phyloP scores from a whole-genome alignment of 2,329 filamentous ascomycete species.

The Cladosporium sp. region DNA sequence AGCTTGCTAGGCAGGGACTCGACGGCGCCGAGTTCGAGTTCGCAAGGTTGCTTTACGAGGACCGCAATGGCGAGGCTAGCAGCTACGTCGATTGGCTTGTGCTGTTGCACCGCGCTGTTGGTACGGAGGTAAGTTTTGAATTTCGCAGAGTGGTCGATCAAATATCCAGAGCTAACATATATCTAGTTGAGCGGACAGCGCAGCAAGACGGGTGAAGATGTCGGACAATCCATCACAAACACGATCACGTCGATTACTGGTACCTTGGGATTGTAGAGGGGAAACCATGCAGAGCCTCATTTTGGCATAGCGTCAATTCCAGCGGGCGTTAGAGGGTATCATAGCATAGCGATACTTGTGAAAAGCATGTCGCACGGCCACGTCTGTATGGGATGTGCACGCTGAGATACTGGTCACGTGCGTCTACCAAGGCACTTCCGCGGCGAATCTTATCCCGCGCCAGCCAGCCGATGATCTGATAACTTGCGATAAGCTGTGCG shows the following conservation, averaged over 20 bases:
- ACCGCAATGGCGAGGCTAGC: slow-evolving; percentile 95
- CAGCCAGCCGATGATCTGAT: slow-evolving; percentile 4
- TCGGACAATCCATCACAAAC: slow-evolving; percentile 28
- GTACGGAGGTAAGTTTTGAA: slow-evolving; percentile 65
- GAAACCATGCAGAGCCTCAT: neutral
- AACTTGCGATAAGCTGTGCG: slow-evolving; percentile 10
- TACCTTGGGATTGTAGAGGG: slow-evolving; percentile 16
- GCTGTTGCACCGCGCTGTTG: slow-evolving; percentile 88
- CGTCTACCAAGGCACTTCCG: neutral
- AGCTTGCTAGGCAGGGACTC: slow-evolving; percentile 86
- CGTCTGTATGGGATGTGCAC: neutral
- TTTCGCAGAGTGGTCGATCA: fast-evolving
- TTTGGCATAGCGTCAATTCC: slow-evolving; percentile 1
- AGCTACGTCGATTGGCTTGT: slow-evolving; percentile 99
- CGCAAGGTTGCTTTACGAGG: slow-evolving; percentile 84
- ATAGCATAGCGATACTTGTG: slow-evolving; percentile 4
- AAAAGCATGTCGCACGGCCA: neutral
- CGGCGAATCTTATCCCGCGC: neutral
- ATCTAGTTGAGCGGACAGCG: slow-evolving; percentile 34
- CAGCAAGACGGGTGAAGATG: slow-evolving; percentile 30
- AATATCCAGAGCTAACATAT: slow-evolving; percentile 21
- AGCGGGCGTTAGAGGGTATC: slow-evolving; percentile 6
- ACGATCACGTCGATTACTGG: slow-evolving; percentile 35
- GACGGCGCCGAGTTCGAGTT: slow-evolving; percentile 98
- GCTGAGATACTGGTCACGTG: neutral